phyloP scores from a whole-genome alignment of 2,329 filamentous ascomycete genomes.

The Phoma sp. region DNA sequence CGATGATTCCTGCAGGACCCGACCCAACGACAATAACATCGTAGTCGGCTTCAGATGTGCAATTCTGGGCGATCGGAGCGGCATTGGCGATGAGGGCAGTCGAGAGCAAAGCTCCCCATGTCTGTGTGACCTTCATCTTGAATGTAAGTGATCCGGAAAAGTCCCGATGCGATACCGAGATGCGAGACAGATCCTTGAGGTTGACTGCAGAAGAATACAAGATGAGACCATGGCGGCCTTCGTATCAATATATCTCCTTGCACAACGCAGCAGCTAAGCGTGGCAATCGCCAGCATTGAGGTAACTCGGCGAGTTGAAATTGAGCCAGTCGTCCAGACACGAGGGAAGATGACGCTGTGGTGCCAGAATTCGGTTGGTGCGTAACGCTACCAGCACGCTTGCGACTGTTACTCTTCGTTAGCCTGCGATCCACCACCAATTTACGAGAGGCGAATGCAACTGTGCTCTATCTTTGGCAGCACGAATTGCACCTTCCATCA shows the following conservation, averaged over 20 bases:
- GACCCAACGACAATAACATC: conserved; percentile 45
- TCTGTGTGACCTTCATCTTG: conserved; percentile 18
- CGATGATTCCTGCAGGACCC: conserved; percentile 60
- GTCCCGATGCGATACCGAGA: conserved; percentile 2
- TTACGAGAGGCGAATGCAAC: conserved; percentile 14
- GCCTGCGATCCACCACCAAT: conserved; percentile 8
- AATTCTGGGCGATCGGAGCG: conserved; percentile 8
- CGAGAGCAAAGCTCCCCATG: conserved; percentile 19
- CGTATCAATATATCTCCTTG: conserved; percentile 10
- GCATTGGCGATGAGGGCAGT: conserved; percentile 12
- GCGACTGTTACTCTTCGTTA: conserved; percentile 9
- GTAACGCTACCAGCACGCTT: conserved; percentile 12
- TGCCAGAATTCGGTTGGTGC: conserved; percentile 9
- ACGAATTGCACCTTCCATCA: conserved; percentile 4
- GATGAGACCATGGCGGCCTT: neutral
- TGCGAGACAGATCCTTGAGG: conserved; percentile 1
- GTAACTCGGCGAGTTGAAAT: neutral
- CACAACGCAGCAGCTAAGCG: neutral
- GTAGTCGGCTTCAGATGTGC: conserved; percentile 19
- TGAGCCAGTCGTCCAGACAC: neutral
- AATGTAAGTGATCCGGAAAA: neutral
- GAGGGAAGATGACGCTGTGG: conserved; percentile 15
- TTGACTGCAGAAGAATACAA: conserved; percentile 6
- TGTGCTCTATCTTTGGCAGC: conserved; percentile 14
- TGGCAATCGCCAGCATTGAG: neutral